These are phyloP conservation scores for Candida parachauliodes DNA, from an alignment of 805 yeast genomes.

Conservation along the genomic window DNA sequence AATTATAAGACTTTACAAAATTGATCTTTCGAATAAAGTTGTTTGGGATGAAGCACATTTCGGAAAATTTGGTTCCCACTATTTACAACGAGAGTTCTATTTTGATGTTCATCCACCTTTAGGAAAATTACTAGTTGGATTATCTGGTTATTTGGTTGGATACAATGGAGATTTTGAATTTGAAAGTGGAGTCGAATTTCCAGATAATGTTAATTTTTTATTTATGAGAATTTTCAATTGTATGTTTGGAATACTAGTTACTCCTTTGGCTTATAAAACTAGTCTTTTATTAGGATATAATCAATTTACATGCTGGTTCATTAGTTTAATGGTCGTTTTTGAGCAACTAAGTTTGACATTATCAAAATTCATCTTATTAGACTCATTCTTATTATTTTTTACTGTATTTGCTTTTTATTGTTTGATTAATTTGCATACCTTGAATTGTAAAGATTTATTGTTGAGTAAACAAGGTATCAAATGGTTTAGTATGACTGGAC, in stretches of 20 bases:
- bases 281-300: conserved; percentile 73
- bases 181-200: conserved; percentile 76
- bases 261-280: conserved; percentile 84
- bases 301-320: conserved; percentile 68
- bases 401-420: conserved; percentile 50
- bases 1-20: conserved; percentile 64
- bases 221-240: conserved; percentile 90
- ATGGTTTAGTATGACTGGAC: conserved; percentile 63
- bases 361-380: conserved; percentile 85
- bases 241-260: conserved; percentile 73
- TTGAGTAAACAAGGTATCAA: conserved; percentile 39
- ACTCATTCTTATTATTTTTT: conserved; percentile 86
- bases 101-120: conserved; percentile 98
- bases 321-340: conserved; percentile 73
- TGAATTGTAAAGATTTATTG: conserved; percentile 35
- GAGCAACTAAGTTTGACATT: conserved; percentile 83
- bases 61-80: conserved; percentile 93
- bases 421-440: conserved; percentile 44
- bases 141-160: conserved; percentile 81
- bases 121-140: conserved; percentile 89
- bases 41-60: conserved; percentile 99
- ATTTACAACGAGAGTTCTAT: conserved; percentile 81
- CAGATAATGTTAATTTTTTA: conserved; percentile 72
- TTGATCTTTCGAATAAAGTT: conserved; percentile 69
- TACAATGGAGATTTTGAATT: conserved; percentile 88